Evolutionary conservation across 2,329 filamentous ascomycete species (phyloP).

Genomic region (Colletotrichum agaves): DNA sequence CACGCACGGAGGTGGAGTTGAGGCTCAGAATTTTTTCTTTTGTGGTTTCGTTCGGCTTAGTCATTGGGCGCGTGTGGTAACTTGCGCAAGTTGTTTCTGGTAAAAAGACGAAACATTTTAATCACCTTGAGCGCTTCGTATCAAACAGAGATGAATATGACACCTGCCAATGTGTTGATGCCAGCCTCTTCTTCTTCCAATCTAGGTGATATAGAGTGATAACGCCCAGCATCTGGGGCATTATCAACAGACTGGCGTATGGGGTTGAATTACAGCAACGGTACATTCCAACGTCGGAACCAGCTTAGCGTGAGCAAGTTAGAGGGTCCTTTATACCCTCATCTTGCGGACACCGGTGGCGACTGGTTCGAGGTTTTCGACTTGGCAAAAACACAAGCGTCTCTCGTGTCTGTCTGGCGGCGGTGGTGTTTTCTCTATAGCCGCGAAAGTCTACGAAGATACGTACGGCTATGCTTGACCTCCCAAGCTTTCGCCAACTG

Average conservation of each 20-base stretch:
- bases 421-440: background rate
- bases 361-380: background rate
- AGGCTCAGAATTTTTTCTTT: conserved; percentile 6
- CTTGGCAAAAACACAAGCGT: background rate
- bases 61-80: too few species aligned
- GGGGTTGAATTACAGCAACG: background rate
- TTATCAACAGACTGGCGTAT: background rate
- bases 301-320: conserved; percentile 29
- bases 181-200: too few species aligned
- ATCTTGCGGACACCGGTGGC: background rate
- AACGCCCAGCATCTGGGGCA: too few species aligned
- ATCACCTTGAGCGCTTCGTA: too few species aligned
- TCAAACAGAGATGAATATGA: too few species aligned
- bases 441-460: too few species aligned
- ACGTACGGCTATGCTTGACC: too few species aligned
- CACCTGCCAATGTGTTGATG: too few species aligned
- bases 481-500: background rate
- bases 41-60: background rate
- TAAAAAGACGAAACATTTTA: too few species aligned
- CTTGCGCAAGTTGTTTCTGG: too few species aligned
- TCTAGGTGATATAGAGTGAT: too few species aligned
- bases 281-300: background rate
- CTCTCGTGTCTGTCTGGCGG: background rate
- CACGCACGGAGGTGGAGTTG: background rate
- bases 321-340: conserved; percentile 3